Percentiles rank a stretch among this genome's conserved stretches.
Conservation (phyloP, 169 alveolate genomes). For the Plasmodium fragile region DNA sequence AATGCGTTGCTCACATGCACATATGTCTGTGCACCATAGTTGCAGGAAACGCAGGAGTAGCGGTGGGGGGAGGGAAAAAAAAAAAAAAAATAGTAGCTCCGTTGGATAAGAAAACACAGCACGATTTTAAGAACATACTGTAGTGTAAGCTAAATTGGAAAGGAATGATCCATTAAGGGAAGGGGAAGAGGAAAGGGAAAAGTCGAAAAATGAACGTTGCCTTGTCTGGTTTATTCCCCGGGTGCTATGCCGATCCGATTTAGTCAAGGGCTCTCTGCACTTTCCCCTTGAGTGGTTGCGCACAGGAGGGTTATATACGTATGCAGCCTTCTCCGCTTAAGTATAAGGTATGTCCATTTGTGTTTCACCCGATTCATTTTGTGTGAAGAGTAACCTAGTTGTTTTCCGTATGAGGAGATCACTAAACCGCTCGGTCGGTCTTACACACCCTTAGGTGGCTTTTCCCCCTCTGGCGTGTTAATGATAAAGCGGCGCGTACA, state of each 20-base stretch:
- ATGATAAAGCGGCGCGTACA: background rate
- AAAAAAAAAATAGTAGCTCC: background rate
- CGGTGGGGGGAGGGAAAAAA: background rate
- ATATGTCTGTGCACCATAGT: conserved; percentile 20
- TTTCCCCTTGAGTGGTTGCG: background rate
- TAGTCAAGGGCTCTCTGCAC: background rate
- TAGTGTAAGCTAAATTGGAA: background rate
- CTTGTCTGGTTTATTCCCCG: background rate
- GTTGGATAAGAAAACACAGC: background rate
- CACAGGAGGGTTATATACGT: background rate
- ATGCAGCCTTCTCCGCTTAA: background rate
- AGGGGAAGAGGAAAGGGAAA: background rate
- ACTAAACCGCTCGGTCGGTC: background rate
- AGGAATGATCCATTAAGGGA: background rate
- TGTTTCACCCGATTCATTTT: background rate
- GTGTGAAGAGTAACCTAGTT: background rate
- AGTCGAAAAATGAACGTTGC: background rate
- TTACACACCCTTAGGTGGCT: background rate
- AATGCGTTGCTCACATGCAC: background rate
- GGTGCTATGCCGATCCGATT: background rate
- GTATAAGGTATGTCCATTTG: background rate
- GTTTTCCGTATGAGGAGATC: background rate
- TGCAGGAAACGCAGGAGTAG: conserved; percentile 8
- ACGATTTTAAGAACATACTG: background rate
- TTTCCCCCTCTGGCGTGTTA: background rate